These are phyloP conservation scores for Tolypocladium album DNA, from an alignment of 2,329 filamentous ascomycete species.

Conservation along the genomic window DNA sequence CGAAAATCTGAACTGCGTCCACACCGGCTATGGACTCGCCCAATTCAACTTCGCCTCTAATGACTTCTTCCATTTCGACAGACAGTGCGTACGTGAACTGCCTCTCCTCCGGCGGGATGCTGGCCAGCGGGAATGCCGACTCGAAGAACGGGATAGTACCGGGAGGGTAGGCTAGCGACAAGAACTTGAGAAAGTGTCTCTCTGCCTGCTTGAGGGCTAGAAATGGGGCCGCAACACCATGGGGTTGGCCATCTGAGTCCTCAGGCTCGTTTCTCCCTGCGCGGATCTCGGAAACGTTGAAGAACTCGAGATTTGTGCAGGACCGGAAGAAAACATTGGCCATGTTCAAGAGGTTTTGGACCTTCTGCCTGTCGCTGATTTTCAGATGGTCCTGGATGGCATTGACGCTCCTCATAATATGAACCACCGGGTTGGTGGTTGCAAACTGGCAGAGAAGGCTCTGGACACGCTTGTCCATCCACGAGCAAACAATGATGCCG, in stretches of 20 bases:
- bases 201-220: constrained; percentile 58
- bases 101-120: constrained; percentile 47
- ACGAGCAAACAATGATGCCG: constrained; percentile 62
- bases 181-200: constrained; percentile 58
- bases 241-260: neutral
- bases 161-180: constrained; percentile 47
- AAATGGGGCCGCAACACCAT: constrained; percentile 44
- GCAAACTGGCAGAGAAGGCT: constrained; percentile 50
- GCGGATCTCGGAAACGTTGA: constrained; percentile 54
- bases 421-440: constrained; percentile 57
- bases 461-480: constrained; percentile 55
- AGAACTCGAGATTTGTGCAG: constrained; percentile 68
- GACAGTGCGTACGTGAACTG: constrained; percentile 58
- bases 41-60: constrained; percentile 44
- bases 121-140: constrained; percentile 54
- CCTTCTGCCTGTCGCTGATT: constrained; percentile 42
- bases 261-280: constrained; percentile 4
- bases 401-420: constrained; percentile 53
- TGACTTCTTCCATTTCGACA: constrained; percentile 44
- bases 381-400: constrained; percentile 55
- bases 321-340: constrained; percentile 49
- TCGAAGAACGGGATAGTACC: constrained; percentile 47
- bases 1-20: constrained; percentile 54
- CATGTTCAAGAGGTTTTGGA: constrained; percentile 46
- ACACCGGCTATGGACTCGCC: constrained; percentile 55